These are phyloP conservation scores for Usnea hakonensis DNA, from an alignment of 495 filamentous ascomycete genomes.

Conservation along the genomic window DNA sequence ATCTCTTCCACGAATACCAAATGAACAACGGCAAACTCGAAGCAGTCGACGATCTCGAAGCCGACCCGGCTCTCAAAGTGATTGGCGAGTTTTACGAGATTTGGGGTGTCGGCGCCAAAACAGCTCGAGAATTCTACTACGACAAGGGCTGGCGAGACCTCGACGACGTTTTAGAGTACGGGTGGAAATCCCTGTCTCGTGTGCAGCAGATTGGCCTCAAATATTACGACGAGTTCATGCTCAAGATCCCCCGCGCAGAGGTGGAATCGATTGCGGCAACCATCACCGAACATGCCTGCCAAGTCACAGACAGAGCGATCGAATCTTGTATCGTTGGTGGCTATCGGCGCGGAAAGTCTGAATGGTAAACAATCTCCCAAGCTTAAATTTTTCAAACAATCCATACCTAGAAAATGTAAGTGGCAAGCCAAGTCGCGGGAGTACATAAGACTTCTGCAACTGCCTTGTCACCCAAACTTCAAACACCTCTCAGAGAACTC, in stretches of 20 bases:
- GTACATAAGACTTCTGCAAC: neutral
- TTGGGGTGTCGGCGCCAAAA: constrained; percentile 82
- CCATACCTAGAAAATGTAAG: neutral
- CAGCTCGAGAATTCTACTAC: constrained; percentile 78
- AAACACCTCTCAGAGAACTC: neutral
- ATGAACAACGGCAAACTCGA: constrained; percentile 47
- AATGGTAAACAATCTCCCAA: constrained; percentile 21
- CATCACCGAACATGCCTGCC: constrained; percentile 55
- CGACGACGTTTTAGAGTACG: constrained; percentile 78
- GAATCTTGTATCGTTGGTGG: constrained; percentile 74
- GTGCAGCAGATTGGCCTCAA: constrained; percentile 95
- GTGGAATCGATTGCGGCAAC: constrained; percentile 58
- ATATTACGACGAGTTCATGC: constrained; percentile 74
- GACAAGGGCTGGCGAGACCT: constrained; percentile 63
- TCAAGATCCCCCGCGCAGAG: constrained; percentile 63
- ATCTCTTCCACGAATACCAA: constrained; percentile 71
- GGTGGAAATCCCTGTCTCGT: constrained; percentile 65
- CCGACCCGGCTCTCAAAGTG: constrained; percentile 53
- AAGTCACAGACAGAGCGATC: constrained; percentile 43
- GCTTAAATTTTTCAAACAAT: neutral
- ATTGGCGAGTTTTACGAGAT: constrained; percentile 69
- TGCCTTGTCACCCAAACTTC: neutral
- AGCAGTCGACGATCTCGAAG: constrained; percentile 56
- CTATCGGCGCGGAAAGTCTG: constrained; percentile 71
- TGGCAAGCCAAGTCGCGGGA: neutral